A percentile compares a stretch with the other conserved stretches of the same genome.
Conservation (phyloP, 305 asterid species). For the Rubia tinctorum region DNA sequence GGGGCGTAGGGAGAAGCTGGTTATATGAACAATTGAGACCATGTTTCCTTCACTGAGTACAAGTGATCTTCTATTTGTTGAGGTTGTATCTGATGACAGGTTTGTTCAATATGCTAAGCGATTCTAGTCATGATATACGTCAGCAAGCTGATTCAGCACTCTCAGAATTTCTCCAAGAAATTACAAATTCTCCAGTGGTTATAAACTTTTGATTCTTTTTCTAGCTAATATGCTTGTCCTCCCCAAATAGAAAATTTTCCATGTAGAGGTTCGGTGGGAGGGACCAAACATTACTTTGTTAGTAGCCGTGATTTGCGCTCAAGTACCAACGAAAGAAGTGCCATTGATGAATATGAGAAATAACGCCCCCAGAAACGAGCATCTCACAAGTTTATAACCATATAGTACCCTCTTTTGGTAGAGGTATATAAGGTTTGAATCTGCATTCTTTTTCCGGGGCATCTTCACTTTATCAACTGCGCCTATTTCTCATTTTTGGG, state of each 20-base stretch:
- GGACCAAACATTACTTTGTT: neutral
- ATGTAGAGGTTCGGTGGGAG: neutral
- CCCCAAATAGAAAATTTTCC: neutral
- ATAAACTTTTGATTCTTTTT: conserved; percentile 3
- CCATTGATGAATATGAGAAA: neutral
- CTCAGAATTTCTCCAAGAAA: conserved; percentile 98
- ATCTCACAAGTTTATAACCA: neutral
- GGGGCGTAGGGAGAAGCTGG: neutral
- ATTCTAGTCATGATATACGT: conserved; percentile 97
- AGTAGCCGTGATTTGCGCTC: neutral
- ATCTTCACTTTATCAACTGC: neutral
- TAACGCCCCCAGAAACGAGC: neutral
- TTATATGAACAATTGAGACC: neutral
- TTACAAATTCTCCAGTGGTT: conserved; percentile 88
- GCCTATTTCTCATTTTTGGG: neutral
- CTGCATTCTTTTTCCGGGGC: neutral
- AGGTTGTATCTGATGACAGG: conserved; percentile 49
- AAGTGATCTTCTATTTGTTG: conserved; percentile 18
- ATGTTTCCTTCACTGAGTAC: neutral
- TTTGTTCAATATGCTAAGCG: conserved; percentile 96
- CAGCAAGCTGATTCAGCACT: conserved; percentile 99
- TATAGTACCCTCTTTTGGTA: neutral
- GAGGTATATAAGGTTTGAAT: neutral
- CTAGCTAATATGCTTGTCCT: neutral
- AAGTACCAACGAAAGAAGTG: neutral